Percentiles rank a stretch among this genome's conserved stretches.
Conservation (phyloP, 306 rosid genomes). For the Vicia villosa region DNA sequence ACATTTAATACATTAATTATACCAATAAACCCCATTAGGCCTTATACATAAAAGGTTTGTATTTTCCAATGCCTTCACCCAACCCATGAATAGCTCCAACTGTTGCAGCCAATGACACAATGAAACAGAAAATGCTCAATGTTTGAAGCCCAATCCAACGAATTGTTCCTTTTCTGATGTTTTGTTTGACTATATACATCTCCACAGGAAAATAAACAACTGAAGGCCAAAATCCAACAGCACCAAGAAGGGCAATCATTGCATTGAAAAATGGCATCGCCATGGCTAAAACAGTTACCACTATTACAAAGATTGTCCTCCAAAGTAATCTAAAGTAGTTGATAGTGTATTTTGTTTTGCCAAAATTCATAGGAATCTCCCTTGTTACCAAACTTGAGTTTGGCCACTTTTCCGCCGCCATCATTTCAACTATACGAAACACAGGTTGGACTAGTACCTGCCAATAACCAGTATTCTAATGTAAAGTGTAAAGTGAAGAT, state of each 20-base stretch:
- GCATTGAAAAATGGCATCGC: slow-evolving; percentile 61
- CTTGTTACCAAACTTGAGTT: slow-evolving; percentile 41
- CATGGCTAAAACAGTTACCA: slow-evolving; percentile 44
- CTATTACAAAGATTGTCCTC: slow-evolving; percentile 51
- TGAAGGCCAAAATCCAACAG: slow-evolving; percentile 62
- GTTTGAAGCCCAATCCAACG: slow-evolving; percentile 55
- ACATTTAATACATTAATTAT: neutral
- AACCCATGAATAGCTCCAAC: slow-evolving; percentile 54
- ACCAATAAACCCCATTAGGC: slow-evolving; percentile 20
- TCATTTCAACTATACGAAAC: slow-evolving; percentile 45
- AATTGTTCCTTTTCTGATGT: slow-evolving; percentile 40
- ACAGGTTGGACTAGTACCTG: slow-evolving; percentile 56
- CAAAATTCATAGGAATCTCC: slow-evolving; percentile 38
- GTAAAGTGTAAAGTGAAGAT: neutral
- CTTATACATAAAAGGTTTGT: slow-evolving; percentile 50
- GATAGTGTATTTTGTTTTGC: slow-evolving; percentile 30
- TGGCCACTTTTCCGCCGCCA: slow-evolving; percentile 51
- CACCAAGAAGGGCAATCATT: slow-evolving; percentile 61
- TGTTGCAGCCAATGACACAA: slow-evolving; percentile 51
- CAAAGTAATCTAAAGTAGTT: slow-evolving; percentile 56
- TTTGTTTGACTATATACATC: slow-evolving; percentile 54
- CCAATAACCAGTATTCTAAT: neutral
- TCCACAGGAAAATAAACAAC: slow-evolving; percentile 62
- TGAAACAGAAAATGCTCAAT: slow-evolving; percentile 44
- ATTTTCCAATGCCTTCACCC: slow-evolving; percentile 37